Evolutionary conservation across 768 basidiomycete species (phyloP).

Genomic region (Lactarius hengduanensis): DNA sequence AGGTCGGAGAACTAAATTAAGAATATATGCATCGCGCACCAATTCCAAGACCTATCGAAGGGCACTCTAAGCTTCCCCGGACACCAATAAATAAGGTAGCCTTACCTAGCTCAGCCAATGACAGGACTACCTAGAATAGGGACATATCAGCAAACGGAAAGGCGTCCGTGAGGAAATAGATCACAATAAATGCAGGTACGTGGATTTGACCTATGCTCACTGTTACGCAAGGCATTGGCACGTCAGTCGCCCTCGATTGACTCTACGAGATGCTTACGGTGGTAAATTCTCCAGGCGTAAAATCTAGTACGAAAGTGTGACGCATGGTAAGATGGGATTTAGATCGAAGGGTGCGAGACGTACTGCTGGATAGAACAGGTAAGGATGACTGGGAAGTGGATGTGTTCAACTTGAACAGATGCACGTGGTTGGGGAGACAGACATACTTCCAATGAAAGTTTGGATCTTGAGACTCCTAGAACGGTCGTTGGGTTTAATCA

Average conservation of each 20-base stretch:
- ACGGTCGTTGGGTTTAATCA: background rate
- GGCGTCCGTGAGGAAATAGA: background rate
- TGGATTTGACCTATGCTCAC: conserved; percentile 1
- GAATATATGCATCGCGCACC: background rate
- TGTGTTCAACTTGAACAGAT: background rate
- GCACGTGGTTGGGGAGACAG: background rate
- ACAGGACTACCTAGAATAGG: background rate
- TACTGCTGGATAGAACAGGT: conserved; percentile 9
- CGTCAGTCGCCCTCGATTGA: background rate
- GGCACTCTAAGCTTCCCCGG: background rate
- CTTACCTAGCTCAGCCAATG: conserved; percentile 8
- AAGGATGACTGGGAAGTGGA: background rate
- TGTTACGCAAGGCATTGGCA: background rate
- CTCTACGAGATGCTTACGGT: background rate
- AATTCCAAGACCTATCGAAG: conserved; percentile 1
- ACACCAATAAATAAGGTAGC: background rate
- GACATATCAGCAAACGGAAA: background rate
- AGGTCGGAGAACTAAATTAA: background rate
- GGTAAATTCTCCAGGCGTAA: conserved; percentile 19
- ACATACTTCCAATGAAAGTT: conserved; percentile 10
- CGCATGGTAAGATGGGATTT: background rate
- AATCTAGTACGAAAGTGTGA: conserved; percentile 4
- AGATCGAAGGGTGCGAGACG: background rate
- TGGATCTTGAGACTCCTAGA: conserved; percentile 10
- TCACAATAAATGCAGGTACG: conserved; percentile 11